Percentiles rank a stretch among this genome's conserved stretches.
Evolutionary conservation across 2,329 filamentous ascomycete species (phyloP).

Genomic region (Xylariaceae sp.): DNA sequence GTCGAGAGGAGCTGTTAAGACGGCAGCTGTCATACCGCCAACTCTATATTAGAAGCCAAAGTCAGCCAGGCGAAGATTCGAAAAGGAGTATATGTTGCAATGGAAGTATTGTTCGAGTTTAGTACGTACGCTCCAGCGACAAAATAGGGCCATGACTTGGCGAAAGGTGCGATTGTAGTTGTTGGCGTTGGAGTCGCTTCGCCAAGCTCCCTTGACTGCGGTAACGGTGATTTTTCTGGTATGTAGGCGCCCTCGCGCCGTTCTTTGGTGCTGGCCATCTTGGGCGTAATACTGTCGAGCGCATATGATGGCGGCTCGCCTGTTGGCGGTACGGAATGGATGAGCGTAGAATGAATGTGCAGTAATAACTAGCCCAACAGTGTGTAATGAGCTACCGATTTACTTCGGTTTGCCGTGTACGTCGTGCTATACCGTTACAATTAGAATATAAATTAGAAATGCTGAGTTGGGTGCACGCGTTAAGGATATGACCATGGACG

Average conservation of each 20-base stretch:
- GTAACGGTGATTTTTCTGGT: conserved; percentile 45
- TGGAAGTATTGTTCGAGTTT: no score
- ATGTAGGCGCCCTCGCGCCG: conserved; percentile 29
- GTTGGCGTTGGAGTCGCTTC: conserved; percentile 57
- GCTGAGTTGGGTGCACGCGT: no score
- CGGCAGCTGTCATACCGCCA: conserved; percentile 89
- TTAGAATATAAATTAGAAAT: no score
- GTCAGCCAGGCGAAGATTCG: conserved; percentile 20
- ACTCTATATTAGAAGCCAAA: conserved; percentile 57
- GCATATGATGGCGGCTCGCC: conserved; percentile 32
- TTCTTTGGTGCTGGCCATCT: conserved; percentile 33
- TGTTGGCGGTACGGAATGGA: conserved; percentile 12
- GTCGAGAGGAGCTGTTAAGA: conserved; percentile 92
- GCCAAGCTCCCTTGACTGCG: conserved; percentile 68
- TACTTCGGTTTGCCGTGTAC: no score
- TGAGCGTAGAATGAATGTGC: no score
- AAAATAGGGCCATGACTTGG: conserved; percentile 91
- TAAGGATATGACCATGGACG: no score
- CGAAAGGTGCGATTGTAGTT: conserved; percentile 55
- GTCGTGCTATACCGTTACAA: no score
- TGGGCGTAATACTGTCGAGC: conserved; percentile 21
- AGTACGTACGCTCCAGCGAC: conserved; percentile 81
- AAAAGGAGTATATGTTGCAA: neutral
- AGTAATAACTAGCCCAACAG: no score
- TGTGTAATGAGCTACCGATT: no score